Evolutionary conservation across 306 rosid species (phyloP), one percentile per base, ranked within the genome.

Genomic region (Castanea crenata): DNA sequence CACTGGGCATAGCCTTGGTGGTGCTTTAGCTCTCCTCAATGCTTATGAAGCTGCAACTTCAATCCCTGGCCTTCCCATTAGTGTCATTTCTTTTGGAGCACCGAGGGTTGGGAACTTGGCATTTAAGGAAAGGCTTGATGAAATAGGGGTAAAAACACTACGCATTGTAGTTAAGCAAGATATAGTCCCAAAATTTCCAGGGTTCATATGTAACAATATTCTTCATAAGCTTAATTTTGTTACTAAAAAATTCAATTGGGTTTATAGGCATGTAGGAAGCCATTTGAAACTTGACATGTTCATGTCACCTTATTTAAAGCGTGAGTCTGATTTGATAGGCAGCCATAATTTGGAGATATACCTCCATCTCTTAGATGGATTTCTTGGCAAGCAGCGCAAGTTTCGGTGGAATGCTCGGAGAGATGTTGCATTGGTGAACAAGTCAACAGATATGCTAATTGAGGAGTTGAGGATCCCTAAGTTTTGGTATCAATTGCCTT

Each of bases 1-100:
- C 57, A 90, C 95, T 0, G 95, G 97, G 4, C 97, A 92, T 69
- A 92, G 97, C 78, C 76, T 92, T 14, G 97, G 97, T 0, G 97
- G 95, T 8, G 93, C 93, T 3, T 57, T 92, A 75, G 92, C 95
- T 16, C 61, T 87, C 62, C 83, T 92, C 2, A 89, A 85, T 57
- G 97, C 93, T 0, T 85, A 89, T 38, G 95, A 89, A 70, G 91
- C 84, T 16, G 92, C 87, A 4, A 3, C 46, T 0, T 56, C 77
- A 3, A 34, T 86, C 52, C 86, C 87, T 1, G 69, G 73, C 4
- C 69, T 87, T 13, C 87, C 88, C 41, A 18, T 92, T 3, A 81
- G 80, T 69, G 97, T 90, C 11, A 58, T 92, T 35, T 88, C 97
- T 34, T 92, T 92, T 52, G 97, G 93, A 5, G 92, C 91, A 2